These are phyloP conservation scores for Sequoia sempervirens DNA, from an alignment of 75 land plant species.

Conservation along the genomic window DNA sequence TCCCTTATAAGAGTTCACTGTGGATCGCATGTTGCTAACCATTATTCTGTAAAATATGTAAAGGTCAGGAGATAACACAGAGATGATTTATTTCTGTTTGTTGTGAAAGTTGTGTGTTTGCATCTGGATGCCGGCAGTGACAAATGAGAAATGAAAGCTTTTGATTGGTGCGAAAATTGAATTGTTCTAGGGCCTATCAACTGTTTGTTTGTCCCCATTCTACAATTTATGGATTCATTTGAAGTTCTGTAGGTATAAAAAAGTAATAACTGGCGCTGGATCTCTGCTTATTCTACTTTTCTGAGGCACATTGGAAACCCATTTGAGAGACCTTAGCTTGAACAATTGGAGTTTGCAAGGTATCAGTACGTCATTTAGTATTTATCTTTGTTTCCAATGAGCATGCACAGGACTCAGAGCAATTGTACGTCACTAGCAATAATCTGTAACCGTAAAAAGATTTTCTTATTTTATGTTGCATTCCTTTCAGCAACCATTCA, in stretches of 20 bases:
- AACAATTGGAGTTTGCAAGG: background rate
- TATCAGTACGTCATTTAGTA: background rate
- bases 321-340: background rate
- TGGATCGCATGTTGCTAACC: background rate
- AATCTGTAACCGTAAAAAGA: background rate
- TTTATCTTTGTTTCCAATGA: background rate
- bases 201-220: background rate
- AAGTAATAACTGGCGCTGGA: background rate
- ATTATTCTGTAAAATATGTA: constrained; percentile 9
- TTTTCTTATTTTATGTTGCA: constrained; percentile 4
- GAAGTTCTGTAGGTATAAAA: background rate
- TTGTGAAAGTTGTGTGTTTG: constrained; percentile 4
- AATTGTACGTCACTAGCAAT: background rate
- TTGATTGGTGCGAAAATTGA: background rate
- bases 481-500: background rate
- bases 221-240: constrained; percentile 8
- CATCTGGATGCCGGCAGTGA: constrained; percentile 2
- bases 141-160: background rate
- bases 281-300: background rate
- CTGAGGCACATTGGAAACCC: background rate
- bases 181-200: background rate
- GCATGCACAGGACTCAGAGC: background rate
- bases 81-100: background rate
- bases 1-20: constrained; percentile 3
- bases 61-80: constrained; percentile 6